These are phyloP conservation scores for Fusarium sp. DNA, from an alignment of 2,329 filamentous ascomycete species.

Conservation along the genomic window DNA sequence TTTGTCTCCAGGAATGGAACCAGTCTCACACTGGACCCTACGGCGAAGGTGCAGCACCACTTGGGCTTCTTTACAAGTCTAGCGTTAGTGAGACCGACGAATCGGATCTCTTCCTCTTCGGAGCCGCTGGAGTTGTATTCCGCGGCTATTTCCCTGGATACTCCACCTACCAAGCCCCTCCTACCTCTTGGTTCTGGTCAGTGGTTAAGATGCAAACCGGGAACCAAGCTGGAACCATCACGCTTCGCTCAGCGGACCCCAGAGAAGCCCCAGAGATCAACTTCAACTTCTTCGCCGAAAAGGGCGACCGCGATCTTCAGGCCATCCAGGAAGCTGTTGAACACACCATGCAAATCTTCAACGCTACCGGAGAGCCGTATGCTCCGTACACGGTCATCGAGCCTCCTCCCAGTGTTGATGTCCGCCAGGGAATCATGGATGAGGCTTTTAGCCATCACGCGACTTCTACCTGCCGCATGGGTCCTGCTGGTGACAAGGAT, in stretches of 20 bases:
- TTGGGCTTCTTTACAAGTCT: slow-evolving; percentile 42
- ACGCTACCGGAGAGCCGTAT: slow-evolving; percentile 39
- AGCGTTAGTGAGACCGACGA: slow-evolving; percentile 40
- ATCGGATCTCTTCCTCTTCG: slow-evolving; percentile 46
- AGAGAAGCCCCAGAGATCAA: slow-evolving; percentile 67
- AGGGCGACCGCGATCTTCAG: slow-evolving; percentile 16
- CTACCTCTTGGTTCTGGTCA: slow-evolving; percentile 28
- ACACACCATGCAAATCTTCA: slow-evolving; percentile 39
- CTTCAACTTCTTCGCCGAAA: slow-evolving; percentile 64
- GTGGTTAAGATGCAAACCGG: slow-evolving; percentile 66
- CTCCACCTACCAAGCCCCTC: slow-evolving; percentile 46
- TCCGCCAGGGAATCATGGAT: slow-evolving; percentile 57
- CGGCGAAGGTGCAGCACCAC: slow-evolving; percentile 36
- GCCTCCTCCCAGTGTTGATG: slow-evolving; percentile 54
- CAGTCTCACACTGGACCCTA: slow-evolving; percentile 33
- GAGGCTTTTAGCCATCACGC: slow-evolving; percentile 66
- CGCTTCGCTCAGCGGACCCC: slow-evolving; percentile 66
- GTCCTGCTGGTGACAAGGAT: slow-evolving; percentile 57
- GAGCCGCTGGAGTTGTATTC: slow-evolving; percentile 41
- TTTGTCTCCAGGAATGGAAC: slow-evolving; percentile 49
- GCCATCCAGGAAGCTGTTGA: slow-evolving; percentile 32
- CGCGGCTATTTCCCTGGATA: slow-evolving; percentile 45
- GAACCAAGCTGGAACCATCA: slow-evolving; percentile 68
- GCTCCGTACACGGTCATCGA: slow-evolving; percentile 23
- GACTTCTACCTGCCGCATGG: slow-evolving; percentile 63